phyloP scores from a whole-genome alignment of 2,329 filamentous ascomycete species.

The Clonostachys chloroleuca region DNA sequence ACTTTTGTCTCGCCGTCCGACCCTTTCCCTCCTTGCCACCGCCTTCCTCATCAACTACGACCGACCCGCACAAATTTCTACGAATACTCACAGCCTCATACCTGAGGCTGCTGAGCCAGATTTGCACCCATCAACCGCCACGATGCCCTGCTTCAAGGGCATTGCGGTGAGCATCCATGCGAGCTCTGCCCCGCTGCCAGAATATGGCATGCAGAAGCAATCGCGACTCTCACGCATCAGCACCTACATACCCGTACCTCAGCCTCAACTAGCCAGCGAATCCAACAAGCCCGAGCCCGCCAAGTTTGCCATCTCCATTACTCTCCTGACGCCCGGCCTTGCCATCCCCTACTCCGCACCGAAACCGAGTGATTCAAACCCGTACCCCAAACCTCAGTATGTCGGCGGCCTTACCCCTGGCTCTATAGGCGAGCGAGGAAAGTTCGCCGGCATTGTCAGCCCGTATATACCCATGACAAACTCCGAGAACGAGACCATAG shows the following conservation, averaged over 20 bases:
- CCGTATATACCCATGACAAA: constrained; percentile 92
- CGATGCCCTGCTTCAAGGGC: constrained; percentile 96
- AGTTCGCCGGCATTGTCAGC: constrained; percentile 54
- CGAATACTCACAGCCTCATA: neutral
- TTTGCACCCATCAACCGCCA: constrained; percentile 16
- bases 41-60: constrained; percentile 14
- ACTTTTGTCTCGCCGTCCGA: too few relatives aligned
- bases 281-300: constrained; percentile 82
- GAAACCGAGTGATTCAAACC: constrained; percentile 71
- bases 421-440: constrained; percentile 38
- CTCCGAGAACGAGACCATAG: constrained; percentile 93
- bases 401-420: constrained; percentile 66
- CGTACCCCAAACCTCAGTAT: constrained; percentile 75
- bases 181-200: constrained; percentile 74
- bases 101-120: neutral
- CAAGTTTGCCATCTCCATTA: constrained; percentile 97
- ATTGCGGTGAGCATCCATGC: constrained; percentile 96
- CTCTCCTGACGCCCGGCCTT: constrained; percentile 81
- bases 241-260: constrained; percentile 93
- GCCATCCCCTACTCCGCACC: constrained; percentile 91
- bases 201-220: constrained; percentile 94
- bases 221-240: constrained; percentile 89
- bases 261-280: constrained; percentile 62
- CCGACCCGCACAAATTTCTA: constrained; percentile 13
- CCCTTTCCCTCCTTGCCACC: neutral